A percentile compares a stretch with the other conserved stretches of the same genome.
phyloP scores from a whole-genome alignment of 202 grass and related monocot genomes.

The Carex arenaria region DNA sequence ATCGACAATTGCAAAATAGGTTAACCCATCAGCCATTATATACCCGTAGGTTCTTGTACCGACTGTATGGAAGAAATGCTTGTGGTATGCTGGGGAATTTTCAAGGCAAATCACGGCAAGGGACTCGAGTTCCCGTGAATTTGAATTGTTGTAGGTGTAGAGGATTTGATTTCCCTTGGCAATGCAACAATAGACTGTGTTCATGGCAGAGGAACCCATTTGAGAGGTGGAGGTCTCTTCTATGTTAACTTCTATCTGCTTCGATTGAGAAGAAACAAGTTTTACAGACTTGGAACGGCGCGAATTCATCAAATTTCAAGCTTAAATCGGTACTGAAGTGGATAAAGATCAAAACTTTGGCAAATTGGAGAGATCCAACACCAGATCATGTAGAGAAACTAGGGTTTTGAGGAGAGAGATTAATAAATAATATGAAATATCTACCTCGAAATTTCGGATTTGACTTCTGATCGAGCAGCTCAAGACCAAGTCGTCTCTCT shows the following conservation, averaged over 20 bases:
- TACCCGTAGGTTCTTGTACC: conserved; percentile 56
- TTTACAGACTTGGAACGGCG: conserved; percentile 71
- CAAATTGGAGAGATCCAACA: not conserved
- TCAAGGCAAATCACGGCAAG: conserved; percentile 53
- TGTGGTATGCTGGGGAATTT: conserved; percentile 39
- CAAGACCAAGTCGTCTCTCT: conserved; percentile 11
- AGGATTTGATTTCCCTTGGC: conserved; percentile 56
- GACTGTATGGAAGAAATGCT: conserved; percentile 56
- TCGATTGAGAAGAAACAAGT: conserved; percentile 49
- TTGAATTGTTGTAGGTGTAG: conserved; percentile 52
- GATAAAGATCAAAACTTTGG: not conserved
- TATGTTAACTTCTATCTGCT: conserved; percentile 51
- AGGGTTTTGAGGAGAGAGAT: conserved; percentile 15
- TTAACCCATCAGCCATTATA: conserved; percentile 48
- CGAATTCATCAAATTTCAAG: conserved; percentile 60
- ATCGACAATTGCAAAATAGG: conserved; percentile 79
- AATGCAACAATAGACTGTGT: conserved; percentile 88
- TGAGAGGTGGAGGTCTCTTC: conserved; percentile 43
- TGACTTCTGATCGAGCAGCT: conserved; percentile 12
- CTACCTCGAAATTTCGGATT: conserved; percentile 14
- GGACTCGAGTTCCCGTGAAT: conserved; percentile 31
- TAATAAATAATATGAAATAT: conserved; percentile 22
- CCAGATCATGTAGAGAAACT: not conserved
- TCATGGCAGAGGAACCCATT: conserved; percentile 71
- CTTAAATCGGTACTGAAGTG: not conserved